Percentiles rank a stretch among this genome's conserved stretches.
phyloP scores from a whole-genome alignment of 2,329 filamentous ascomycete genomes.

The Venturia aucupariae region DNA sequence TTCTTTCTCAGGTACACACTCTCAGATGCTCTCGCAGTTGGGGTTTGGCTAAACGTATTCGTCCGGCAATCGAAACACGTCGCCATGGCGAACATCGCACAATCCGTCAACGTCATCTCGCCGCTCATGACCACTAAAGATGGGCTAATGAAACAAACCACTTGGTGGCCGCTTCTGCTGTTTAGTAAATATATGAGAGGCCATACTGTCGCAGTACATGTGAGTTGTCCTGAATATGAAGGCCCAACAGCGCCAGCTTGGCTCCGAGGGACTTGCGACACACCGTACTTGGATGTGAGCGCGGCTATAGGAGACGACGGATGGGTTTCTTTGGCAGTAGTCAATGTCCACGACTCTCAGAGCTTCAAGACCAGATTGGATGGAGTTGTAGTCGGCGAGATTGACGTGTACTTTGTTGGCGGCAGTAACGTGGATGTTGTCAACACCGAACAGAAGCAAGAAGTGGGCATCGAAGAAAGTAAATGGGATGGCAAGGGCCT shows the following conservation, averaged over 20 bases:
- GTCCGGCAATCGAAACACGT: conserved; percentile 60
- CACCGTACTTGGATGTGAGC: conserved; percentile 62
- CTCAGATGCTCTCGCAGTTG: conserved; percentile 66
- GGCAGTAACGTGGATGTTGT: conserved; percentile 47
- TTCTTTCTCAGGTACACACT: conserved; percentile 45
- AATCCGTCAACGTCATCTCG: conserved; percentile 68
- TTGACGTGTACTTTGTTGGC: conserved; percentile 55
- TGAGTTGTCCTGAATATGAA: conserved; percentile 53
- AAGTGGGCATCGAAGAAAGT: conserved; percentile 51
- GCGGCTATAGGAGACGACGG: conserved; percentile 52
- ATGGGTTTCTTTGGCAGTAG: conserved; percentile 57
- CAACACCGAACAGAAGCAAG: conserved; percentile 54
- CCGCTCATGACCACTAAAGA: conserved; percentile 62
- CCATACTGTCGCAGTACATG: conserved; percentile 55
- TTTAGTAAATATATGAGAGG: conserved; percentile 68
- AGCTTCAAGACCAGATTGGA: conserved; percentile 52
- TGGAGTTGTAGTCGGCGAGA: conserved; percentile 42
- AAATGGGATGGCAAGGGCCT: conserved; percentile 54
- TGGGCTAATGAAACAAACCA: conserved; percentile 61
- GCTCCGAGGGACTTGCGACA: conserved; percentile 56
- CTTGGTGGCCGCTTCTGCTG: conserved; percentile 64
- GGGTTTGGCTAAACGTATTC: conserved; percentile 68
- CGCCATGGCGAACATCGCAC: conserved; percentile 72
- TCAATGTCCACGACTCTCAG: conserved; percentile 57
- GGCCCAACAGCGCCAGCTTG: conserved; percentile 58